phyloP scores from a whole-genome alignment of 768 basidiomycete genomes.

The Cystoderma amianthinum region DNA sequence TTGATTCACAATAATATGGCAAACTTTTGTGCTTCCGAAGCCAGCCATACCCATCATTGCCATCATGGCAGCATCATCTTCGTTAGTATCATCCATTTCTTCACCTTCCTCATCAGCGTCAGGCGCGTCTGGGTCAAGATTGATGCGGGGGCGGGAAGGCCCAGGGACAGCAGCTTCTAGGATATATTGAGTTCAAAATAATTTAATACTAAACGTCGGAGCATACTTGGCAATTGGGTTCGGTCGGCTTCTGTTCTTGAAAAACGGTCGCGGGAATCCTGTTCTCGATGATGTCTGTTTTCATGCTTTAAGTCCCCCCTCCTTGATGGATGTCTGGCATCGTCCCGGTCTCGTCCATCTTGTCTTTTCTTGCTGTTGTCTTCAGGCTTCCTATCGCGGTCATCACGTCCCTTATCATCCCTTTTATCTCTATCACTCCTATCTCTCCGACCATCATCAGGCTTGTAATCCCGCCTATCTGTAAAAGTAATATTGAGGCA shows the following conservation, averaged over 20 bases:
- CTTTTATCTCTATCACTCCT: conserved; percentile 29
- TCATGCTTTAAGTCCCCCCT: background rate
- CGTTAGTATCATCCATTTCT: conserved; percentile 46
- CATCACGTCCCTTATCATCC: conserved; percentile 16
- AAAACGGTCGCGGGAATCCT: background rate
- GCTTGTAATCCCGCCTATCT: conserved; percentile 14
- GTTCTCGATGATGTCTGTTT: background rate
- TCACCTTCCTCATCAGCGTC: conserved; percentile 36
- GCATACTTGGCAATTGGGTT: background rate
- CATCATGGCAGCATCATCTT: conserved; percentile 79
- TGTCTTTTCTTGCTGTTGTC: no score
- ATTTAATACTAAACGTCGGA: background rate
- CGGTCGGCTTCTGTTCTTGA: background rate
- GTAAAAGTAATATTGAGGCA: background rate
- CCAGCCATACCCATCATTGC: conserved; percentile 84
- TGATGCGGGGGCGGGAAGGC: conserved; percentile 15
- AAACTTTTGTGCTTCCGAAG: conserved; percentile 87
- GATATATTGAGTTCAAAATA: background rate
- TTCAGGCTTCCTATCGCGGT: no score
- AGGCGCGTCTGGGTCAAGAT: conserved; percentile 33
- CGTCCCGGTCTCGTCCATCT: background rate
- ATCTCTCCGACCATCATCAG: conserved; percentile 32
- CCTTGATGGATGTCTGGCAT: background rate
- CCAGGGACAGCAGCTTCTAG: conserved; percentile 10
- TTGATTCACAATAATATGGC: conserved; percentile 2